These are phyloP conservation scores for Phytophthora kernoviae DNA, from an alignment of 352 stramenopile genomes.

Conservation along the genomic window DNA sequence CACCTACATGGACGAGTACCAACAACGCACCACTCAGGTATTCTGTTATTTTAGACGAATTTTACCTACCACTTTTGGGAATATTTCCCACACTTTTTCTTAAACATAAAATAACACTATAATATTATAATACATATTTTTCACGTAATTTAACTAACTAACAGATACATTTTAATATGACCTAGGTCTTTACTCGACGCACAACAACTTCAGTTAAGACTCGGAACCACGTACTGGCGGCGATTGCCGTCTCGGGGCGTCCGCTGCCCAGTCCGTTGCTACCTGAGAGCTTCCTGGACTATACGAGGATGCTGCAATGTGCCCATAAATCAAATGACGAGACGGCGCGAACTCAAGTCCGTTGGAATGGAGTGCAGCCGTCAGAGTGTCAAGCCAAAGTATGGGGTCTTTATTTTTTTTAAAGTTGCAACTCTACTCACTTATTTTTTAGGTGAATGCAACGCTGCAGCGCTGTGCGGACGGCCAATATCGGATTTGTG, in stretches of 20 bases:
- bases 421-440: background rate
- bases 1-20: constrained; percentile 33
- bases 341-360: background rate
- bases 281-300: constrained; percentile 37
- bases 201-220: constrained; percentile 38
- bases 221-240: constrained; percentile 35
- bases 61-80: no score
- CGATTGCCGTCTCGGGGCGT: constrained; percentile 20
- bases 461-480: constrained; percentile 31
- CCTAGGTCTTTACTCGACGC: constrained; percentile 30
- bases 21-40: constrained; percentile 32
- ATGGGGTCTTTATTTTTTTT: background rate
- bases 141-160: background rate
- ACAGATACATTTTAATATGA: background rate
- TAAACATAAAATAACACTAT: no score
- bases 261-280: constrained; percentile 12
- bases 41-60: background rate
- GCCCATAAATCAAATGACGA: constrained; percentile 20
- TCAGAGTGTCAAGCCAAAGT: constrained; percentile 39
- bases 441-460: constrained; percentile 27
- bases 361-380: constrained; percentile 30
- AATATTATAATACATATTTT: background rate
- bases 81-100: no score
- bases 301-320: constrained; percentile 38
- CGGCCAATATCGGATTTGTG: constrained; percentile 27